Conservation (phyloP, 2,329 filamentous ascomycete genomes). For the Xylariaceae sp. region DNA sequence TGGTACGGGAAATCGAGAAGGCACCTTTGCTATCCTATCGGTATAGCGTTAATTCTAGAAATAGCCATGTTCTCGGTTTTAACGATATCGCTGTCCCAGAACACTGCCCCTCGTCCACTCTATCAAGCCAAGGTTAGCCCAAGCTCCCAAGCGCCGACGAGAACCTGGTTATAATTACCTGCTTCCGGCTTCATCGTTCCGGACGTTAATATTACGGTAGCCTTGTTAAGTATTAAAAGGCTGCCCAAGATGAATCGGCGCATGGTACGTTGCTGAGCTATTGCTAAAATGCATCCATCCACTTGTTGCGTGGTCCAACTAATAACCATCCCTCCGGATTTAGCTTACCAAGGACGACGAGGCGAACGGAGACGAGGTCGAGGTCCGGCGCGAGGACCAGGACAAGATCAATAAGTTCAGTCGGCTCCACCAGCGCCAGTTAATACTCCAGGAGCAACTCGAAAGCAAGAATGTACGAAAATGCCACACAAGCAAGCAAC, state of each 20-base stretch:
- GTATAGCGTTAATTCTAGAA: background rate
- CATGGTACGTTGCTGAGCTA: constrained; percentile 23
- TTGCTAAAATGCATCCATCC: background rate
- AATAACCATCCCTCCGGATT: constrained; percentile 1
- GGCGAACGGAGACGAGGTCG: constrained; percentile 72
- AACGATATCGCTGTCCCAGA: background rate
- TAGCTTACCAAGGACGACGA: constrained; percentile 95
- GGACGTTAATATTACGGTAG: no score
- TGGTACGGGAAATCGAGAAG: constrained; percentile 7
- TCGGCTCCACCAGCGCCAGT: constrained; percentile 81
- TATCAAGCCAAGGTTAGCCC: no score
- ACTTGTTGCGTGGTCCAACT: constrained; percentile 9
- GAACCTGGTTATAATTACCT: no score
- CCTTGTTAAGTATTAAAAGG: no score
- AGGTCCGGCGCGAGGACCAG: constrained; percentile 94
- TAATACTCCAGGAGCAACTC: constrained; percentile 72
- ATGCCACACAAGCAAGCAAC: no score
- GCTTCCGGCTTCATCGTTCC: no score
- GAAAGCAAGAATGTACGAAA: constrained; percentile 67
- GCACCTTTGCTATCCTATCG: constrained; percentile 7
- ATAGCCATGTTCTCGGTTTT: no score
- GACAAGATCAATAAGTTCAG: constrained; percentile 99
- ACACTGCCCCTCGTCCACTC: constrained; percentile 8
- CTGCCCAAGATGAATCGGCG: constrained; percentile 30
- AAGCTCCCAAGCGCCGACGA: no score